Evolutionary conservation across 2,329 filamentous ascomycete species (phyloP), one percentile per base, ranked within the genome.

Genomic region (Diplodia intermedia): DNA sequence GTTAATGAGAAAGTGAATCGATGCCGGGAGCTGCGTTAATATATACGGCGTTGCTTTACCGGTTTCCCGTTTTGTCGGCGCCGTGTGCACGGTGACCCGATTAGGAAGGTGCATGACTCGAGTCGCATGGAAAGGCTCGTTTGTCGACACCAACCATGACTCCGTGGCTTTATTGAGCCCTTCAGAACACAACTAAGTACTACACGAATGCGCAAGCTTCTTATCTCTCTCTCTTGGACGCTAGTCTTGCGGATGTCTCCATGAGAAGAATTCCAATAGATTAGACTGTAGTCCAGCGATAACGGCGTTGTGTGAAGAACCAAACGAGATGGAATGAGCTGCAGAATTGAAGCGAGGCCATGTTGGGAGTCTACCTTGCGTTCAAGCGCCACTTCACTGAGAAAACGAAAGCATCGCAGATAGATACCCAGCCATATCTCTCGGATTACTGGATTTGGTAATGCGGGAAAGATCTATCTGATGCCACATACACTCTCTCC

Each of bases 31-130:
- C 8, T 5, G 38, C 12, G n/a, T 36, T 47, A 9, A 47, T n/a
- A n/a, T n/a, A n/a, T 18, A 18, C n/a, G 8, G 7, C 12, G 20
- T 2, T 20, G 43, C 49, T n/a, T 14, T 7, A n/a, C n/a, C 31
- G 33, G 2, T 36, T 31, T 11, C 54, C 33, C 5, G 40, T 9
- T 31, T 55, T 12, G 5, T 29, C 23, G 26, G 7, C 50, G 23
- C 23, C 23, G 50, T 12, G 18, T 31, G 26, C 2, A 31, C 50
- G 50, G 50, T 53, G 50, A 31, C 50, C 50, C 23, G 26, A 31
- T 18, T 6, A 7, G 50, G 50, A 53, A 53, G 50, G 50, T 53
- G 50, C 50, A 31, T 53, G 26, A 53, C 50, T 53, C 50, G 50
- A 53, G 14, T n/a, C 9, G 40, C 40, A 43, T 43, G 15, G 15